Percentiles rank a stretch among this genome's conserved stretches.
Conservation (phyloP, 2,329 filamentous ascomycete species). For the Arthrobotrys iridis region DNA sequence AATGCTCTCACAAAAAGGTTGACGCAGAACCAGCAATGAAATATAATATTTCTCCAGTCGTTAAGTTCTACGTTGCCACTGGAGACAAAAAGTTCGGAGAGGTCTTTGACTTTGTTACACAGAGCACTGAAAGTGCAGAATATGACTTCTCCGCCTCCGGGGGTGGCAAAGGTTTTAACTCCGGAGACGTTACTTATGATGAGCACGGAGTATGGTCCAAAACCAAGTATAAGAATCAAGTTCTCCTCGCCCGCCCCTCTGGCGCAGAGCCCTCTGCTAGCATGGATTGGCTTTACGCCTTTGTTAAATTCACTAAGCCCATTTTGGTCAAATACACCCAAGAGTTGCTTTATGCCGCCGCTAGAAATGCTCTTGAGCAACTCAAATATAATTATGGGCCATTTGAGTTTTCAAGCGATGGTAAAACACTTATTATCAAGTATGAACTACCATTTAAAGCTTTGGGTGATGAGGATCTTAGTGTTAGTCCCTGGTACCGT, state of each 20-base stretch:
- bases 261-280: too few species aligned
- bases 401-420: background rate
- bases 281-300: background rate
- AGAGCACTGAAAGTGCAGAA: background rate
- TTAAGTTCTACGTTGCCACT: background rate
- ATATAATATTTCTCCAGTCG: slow-evolving; percentile 11
- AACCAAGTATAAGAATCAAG: background rate
- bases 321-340: background rate
- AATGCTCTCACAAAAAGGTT: background rate
- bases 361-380: background rate
- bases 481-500: too few species aligned
- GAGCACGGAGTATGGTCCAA: background rate
- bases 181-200: background rate
- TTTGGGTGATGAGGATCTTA: background rate
- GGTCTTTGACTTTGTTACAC: background rate
- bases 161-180: background rate
- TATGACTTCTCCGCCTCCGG: slow-evolving; percentile 6
- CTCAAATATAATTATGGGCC: background rate
- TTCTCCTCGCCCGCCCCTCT: too few species aligned
- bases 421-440: background rate
- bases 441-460: background rate
- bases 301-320: background rate
- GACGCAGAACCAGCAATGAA: background rate
- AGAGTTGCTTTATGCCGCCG: background rate
- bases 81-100: background rate